These are phyloP conservation scores for Aspergillus asperescens DNA, from an alignment of 495 filamentous ascomycete genomes.

Conservation along the genomic window DNA sequence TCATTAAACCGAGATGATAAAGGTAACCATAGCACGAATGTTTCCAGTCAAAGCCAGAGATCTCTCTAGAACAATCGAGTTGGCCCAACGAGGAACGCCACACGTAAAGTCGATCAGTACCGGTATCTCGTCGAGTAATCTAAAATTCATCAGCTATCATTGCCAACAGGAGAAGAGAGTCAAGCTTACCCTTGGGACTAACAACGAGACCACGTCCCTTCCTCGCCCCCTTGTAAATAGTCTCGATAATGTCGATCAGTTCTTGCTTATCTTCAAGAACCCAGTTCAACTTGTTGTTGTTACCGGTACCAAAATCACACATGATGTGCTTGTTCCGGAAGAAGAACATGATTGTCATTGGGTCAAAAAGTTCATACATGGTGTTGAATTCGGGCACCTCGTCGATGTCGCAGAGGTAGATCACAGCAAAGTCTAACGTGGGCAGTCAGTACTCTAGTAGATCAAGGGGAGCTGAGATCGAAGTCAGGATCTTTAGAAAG, in stretches of 20 bases:
- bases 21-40: not conserved
- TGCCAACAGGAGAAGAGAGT: not conserved
- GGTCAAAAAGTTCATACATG: slow-evolving; percentile 80
- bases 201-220: slow-evolving; percentile 95
- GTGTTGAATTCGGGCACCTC: slow-evolving; percentile 95
- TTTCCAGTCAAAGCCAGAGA: not conserved
- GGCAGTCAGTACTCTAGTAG: not conserved
- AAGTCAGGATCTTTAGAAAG: not conserved
- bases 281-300: slow-evolving; percentile 98
- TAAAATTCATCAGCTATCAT: slow-evolving; percentile 23
- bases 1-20: slow-evolving; percentile 8
- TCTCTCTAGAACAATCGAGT: no score
- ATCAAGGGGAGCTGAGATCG: not conserved
- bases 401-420: slow-evolving; percentile 96
- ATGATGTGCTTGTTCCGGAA: slow-evolving; percentile 99
- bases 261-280: slow-evolving; percentile 98
- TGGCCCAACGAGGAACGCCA: no score
- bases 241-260: slow-evolving; percentile 97
- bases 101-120: no score
- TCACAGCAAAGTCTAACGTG: slow-evolving; percentile 57
- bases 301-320: slow-evolving; percentile 95
- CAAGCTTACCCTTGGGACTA: slow-evolving; percentile 73
- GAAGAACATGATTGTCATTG: slow-evolving; percentile 81
- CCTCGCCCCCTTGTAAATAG: slow-evolving; percentile 94
- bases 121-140: slow-evolving; percentile 83